Evolutionary conservation across 805 yeast genomes (phyloP), one percentile per base, ranked within the genome.

Genomic region (Phaffomyces opuntiae): DNA sequence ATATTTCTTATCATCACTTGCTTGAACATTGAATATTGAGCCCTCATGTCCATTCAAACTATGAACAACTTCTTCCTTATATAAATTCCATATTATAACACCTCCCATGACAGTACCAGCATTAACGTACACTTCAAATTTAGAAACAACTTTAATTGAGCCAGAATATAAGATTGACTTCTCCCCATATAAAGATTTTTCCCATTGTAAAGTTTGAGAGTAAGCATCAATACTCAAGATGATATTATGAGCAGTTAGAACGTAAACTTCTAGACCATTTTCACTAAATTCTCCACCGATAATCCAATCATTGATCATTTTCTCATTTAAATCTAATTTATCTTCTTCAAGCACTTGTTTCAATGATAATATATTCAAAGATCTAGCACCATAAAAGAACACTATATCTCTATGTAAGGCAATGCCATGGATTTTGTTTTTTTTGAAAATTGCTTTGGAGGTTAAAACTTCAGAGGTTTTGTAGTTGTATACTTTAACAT

Each of bases 41-140:
- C 99, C 99, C 61, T 83, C 89, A 65, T 93, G 99, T 0, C 82
- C 84, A 0, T 74, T 73, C 43, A 91, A 68, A 34, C 73, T 74
- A 53, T 80, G 78, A 3, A 78, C 24, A 9, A 83, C 66, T 29
- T 67, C 59, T 32, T 65, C 63, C 4, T 65, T 53, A 35, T 62
- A 61, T 24, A 79, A 57, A 40, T 79, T 79, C 98, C 98, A 91
- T 2, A 89, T 67, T 4, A 86, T 67, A 2, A 87, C 81, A 13
- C 97, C 96, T 40, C 83, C 82, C 81, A 90, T 81, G 3, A 91
- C 97, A 0, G 99, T 91, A 24, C 99, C 99, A 0, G 96, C 90
- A 26, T 88, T 88, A 13, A 88, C 72, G 5, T 75, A 60, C 0
- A 82, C 75, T 34, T 64, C 61, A 7, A 66, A 69, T 12, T 63